These are phyloP conservation scores for Neurospora sp. DNA, from an alignment of 2,329 filamentous ascomycete species.

Conservation along the genomic window DNA sequence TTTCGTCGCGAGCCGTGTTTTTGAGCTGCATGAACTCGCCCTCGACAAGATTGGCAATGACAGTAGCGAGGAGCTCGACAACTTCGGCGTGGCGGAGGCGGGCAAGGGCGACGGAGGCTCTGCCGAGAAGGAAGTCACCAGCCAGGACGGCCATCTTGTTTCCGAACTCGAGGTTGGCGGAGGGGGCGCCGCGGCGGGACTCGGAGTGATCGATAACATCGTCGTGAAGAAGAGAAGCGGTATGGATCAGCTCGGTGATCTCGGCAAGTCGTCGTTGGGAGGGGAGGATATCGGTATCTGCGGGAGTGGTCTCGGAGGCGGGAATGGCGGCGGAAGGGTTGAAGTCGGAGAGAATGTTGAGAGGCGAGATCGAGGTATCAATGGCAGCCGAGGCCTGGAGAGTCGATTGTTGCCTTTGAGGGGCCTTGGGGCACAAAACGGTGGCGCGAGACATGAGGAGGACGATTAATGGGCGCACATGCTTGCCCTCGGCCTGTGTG, in stretches of 20 bases:
- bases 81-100: conserved; percentile 88
- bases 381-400: conserved; percentile 36
- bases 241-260: conserved; percentile 96
- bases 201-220: conserved; percentile 94
- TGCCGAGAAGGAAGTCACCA: conserved; percentile 89
- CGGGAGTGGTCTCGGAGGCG: conserved; percentile 27
- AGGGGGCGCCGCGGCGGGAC: conserved; percentile 71
- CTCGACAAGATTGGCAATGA: conserved; percentile 95
- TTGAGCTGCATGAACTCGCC: conserved; percentile 99
- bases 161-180: conserved; percentile 89
- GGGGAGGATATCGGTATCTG: conserved; percentile 66
- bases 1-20: conserved; percentile 85
- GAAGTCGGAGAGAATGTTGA: conserved; percentile 59
- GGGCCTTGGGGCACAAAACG: conserved; percentile 57
- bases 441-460: conserved; percentile 95
- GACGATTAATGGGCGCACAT: conserved; percentile 87
- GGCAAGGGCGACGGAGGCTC: conserved; percentile 87
- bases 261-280: conserved; percentile 86
- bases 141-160: conserved; percentile 99
- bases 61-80: conserved; percentile 85
- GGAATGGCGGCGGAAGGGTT: conserved; percentile 58
- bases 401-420: conserved; percentile 28
- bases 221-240: conserved; percentile 90
- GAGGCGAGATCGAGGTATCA: conserved; percentile 45
- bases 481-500: conserved; percentile 91